Base-by-base conservation (phyloP, 2,329 filamentous ascomycete genomes). In the Pezicula radicicola region DNA sequence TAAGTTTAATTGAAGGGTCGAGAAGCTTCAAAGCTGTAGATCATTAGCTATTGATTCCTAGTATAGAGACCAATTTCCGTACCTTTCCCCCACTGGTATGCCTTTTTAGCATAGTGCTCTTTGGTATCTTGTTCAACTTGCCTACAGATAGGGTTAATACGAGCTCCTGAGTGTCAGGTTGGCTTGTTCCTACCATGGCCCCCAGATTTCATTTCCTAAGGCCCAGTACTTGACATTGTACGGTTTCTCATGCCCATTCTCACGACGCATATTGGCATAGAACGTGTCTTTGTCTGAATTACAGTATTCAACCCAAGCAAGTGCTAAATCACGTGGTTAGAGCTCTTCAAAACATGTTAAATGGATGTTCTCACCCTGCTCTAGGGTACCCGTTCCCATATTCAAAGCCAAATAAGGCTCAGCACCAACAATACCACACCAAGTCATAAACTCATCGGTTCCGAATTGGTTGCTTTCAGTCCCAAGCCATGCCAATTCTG, bases 181-280 rank as follows among this genome's bases (percentile, higher is more conserved):
- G 5, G 15, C n/a, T 18, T 15, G 13, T 48, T 35, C 45, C 15
- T 44, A 55, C 53, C 52, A 54, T 6, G 49, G 51, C 10, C 53
- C 53, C 47, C 51, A 55, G 27, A 75, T 75, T 60, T 85, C 81
- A 69, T 92, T 92, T n/a, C 89, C 88, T 30, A 92, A 79, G 1
- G 87, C 88, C 88, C 88, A 92, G 75, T 91, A 92, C 71, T 88
- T 89, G 60, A 91, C 80, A 52, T 84, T 83, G 71, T 91, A 91
- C 7, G 89, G 89, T 70, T 89, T 79, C 46, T 85, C 76, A 33
- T 81, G 84, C 19, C 88, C 88, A 68, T 92, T 85, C 60, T 85
- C 76, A 13, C 88, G 80, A 19, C 89, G 83, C 49, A 91, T 75
- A 66, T 91, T 91, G 54, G 89, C 88, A 66, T 89, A 92, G 75